phyloP scores from a whole-genome alignment of 768 basidiomycete species.

The Amanita brunnescens region DNA sequence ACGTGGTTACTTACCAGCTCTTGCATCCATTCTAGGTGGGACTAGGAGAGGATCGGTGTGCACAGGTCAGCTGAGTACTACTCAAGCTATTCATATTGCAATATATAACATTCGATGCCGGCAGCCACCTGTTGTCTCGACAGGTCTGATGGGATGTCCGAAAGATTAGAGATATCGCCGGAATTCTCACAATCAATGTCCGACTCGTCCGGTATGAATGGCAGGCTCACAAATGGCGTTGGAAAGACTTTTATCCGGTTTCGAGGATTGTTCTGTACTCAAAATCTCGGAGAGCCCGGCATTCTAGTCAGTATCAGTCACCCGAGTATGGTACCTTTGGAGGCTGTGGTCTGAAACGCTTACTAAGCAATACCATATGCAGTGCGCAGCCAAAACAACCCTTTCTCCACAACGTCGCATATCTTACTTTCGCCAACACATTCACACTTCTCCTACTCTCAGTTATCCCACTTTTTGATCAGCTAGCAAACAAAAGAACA shows the following conservation, averaged over 20 bases:
- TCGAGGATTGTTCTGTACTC: not conserved
- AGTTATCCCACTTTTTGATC: not conserved
- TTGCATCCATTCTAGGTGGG: not conserved
- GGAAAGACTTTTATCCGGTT: not conserved
- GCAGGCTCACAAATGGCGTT: too few species aligned
- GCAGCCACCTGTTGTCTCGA: too few species aligned
- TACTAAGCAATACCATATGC: not conserved
- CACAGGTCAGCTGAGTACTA: too few species aligned
- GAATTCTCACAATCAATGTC: too few species aligned
- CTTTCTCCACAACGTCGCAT: not conserved
- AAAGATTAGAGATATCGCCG: too few species aligned
- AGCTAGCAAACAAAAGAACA: not conserved
- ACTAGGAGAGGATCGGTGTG: too few species aligned
- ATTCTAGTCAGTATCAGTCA: not conserved
- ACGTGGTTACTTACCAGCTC: not conserved
- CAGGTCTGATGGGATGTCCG: too few species aligned
- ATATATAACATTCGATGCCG: too few species aligned
- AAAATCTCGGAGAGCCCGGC: not conserved
- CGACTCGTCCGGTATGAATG: too few species aligned
- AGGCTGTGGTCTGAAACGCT: conserved; percentile 1
- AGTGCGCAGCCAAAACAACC: not conserved
- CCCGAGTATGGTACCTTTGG: not conserved
- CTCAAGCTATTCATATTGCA: too few species aligned
- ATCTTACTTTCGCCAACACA: not conserved
- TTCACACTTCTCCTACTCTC: not conserved